Conservation (phyloP, 2,329 filamentous ascomycete genomes). For the Monilinia polystroma region DNA sequence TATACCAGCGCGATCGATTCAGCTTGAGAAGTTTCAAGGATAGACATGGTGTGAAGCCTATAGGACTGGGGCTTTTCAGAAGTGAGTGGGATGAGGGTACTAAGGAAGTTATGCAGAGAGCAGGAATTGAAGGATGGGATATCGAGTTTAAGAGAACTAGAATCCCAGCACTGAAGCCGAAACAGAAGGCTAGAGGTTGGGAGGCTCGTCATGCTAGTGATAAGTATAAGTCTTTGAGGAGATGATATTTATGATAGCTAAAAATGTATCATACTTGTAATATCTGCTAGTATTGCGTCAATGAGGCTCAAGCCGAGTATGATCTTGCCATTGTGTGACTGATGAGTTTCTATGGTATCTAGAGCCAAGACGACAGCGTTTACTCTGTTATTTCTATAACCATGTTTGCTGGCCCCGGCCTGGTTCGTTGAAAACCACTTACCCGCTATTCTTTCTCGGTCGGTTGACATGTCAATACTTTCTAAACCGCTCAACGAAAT, state of each 20-base stretch:
- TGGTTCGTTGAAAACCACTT: not conserved
- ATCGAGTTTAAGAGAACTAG: slow-evolving; percentile 82
- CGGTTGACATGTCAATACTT: not conserved
- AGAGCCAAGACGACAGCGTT: not conserved
- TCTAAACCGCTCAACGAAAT: not conserved
- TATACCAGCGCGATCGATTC: slow-evolving; percentile 64
- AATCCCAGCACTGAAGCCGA: slow-evolving; percentile 64
- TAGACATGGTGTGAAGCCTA: slow-evolving; percentile 65
- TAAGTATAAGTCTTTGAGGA: slow-evolving; percentile 56
- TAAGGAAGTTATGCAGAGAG: slow-evolving; percentile 79
- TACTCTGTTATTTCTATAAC: not conserved
- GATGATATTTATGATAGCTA: slow-evolving; percentile 23
- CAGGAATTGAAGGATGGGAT: slow-evolving; percentile 71
- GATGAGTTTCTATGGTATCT: not conserved
- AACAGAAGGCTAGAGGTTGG: slow-evolving; percentile 62
- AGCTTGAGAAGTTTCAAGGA: slow-evolving; percentile 72
- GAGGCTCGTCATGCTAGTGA: slow-evolving; percentile 63
- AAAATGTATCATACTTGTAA: slow-evolving; percentile 25
- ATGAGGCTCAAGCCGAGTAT: slow-evolving; percentile 4
- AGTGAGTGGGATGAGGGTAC: slow-evolving; percentile 87
- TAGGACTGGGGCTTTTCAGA: slow-evolving; percentile 87
- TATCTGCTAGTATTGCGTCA: not conserved
- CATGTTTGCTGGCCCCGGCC: not conserved
- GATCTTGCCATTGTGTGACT: not conserved
- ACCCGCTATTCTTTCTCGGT: not conserved